These are phyloP conservation scores for Spiraea crenata DNA, from an alignment of 331 rosid genomes.

Conservation along the genomic window DNA sequence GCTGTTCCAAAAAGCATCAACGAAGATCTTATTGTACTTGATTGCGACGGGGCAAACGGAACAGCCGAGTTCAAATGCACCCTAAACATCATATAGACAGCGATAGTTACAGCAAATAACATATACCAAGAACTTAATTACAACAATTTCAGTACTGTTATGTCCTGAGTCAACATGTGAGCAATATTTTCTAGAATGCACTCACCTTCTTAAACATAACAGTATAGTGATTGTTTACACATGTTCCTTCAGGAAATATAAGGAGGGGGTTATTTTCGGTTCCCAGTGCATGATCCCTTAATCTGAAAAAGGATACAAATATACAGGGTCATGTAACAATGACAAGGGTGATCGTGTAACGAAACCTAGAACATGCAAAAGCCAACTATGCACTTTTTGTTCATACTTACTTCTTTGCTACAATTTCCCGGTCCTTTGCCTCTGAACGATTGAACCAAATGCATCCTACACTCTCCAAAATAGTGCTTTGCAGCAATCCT, in stretches of 20 bases:
- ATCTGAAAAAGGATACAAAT: slow-evolving; percentile 41
- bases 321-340: slow-evolving; percentile 20
- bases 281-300: slow-evolving; percentile 84
- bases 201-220: slow-evolving; percentile 96
- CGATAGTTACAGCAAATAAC: slow-evolving; percentile 17
- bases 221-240: slow-evolving; percentile 94
- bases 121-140: background rate
- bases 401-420: slow-evolving; percentile 76
- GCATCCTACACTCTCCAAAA: slow-evolving; percentile 93
- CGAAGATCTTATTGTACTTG: slow-evolving; percentile 95
- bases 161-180: background rate
- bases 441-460: slow-evolving; percentile 94
- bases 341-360: slow-evolving; percentile 8
- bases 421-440: slow-evolving; percentile 90
- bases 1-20: slow-evolving; percentile 99
- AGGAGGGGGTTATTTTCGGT: slow-evolving; percentile 94
- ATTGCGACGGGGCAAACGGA: slow-evolving; percentile 94
- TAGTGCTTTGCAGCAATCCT: slow-evolving; percentile 96
- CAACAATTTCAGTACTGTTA: background rate
- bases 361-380: background rate
- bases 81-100: slow-evolving; percentile 46
- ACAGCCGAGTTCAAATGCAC: slow-evolving; percentile 97
- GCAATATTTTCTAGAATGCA: slow-evolving; percentile 12
- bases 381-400: slow-evolving; percentile 14
- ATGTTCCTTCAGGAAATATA: slow-evolving; percentile 97